Conservation (phyloP, 805 yeast species). For the Cyberlindnera euphorbiiphila region DNA sequence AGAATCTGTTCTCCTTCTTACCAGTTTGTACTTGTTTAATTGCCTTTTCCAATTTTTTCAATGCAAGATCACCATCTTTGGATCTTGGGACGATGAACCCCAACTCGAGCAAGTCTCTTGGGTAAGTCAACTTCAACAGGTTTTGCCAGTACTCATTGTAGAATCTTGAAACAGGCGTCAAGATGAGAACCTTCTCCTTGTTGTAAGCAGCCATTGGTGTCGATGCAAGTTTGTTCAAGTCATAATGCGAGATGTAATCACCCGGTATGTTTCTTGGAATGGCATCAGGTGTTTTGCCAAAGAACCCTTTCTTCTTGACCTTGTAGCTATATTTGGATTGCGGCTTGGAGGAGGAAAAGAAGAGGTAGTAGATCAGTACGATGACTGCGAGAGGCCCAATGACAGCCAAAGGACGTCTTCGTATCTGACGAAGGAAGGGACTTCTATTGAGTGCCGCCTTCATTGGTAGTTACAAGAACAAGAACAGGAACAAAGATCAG, state of each 20-base stretch:
- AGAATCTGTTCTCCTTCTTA: constrained; percentile 61
- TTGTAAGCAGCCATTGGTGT: constrained; percentile 69
- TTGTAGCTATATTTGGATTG: constrained; percentile 27
- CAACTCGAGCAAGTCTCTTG: constrained; percentile 77
- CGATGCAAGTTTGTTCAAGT: constrained; percentile 73
- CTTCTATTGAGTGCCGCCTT: constrained; percentile 27
- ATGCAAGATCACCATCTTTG: constrained; percentile 74
- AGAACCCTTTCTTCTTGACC: constrained; percentile 26
- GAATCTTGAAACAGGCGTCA: constrained; percentile 89
- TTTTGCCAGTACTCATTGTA: constrained; percentile 87
- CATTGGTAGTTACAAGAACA: too few relatives aligned
- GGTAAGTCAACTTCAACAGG: constrained; percentile 68
- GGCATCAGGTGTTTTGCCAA: constrained; percentile 46
- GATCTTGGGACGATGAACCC: constrained; percentile 91
- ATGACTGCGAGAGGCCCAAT: constrained; percentile 45
- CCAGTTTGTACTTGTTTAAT: constrained; percentile 68
- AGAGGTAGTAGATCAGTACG: constrained; percentile 38
- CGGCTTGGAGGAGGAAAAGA: constrained; percentile 34
- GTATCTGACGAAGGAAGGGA: constrained; percentile 46
- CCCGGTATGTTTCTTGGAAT: constrained; percentile 61
- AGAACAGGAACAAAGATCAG: too few relatives aligned
- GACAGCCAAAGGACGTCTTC: constrained; percentile 52
- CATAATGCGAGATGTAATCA: constrained; percentile 77
- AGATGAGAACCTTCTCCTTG: constrained; percentile 76
- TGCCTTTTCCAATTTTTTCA: constrained; percentile 67